Evolutionary conservation across 306 rosid species (phyloP), one percentile per base, ranked within the genome.

Genomic region (Dalbergia cochinchinensis): DNA sequence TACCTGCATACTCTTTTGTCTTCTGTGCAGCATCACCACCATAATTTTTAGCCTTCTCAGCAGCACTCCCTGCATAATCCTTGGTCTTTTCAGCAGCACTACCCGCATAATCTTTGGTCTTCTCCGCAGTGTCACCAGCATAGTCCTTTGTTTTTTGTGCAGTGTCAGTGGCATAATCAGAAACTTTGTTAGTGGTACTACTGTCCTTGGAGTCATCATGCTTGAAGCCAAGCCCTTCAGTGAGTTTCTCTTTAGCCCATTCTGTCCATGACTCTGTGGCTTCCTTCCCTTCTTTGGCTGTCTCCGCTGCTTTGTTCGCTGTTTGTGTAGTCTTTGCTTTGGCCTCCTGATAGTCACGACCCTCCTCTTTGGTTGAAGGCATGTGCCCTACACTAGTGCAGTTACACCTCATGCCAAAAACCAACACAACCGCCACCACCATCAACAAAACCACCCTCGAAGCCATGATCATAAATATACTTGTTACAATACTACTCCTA

Each of bases 161-260:
- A 26, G 86, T 13, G 76, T 82, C 87, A 42, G 77, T n/a, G 48
- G 81, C 84, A 7, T 69, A 71, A 13, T 90, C 85, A 48, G 85
- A 57, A 12, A 75, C 83, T 45, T 82, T 83, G 54, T 71, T 14
- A 4, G 74, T 58, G 57, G 22, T 3, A 26, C 31, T 20, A 6
- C 59, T 34, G 4, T 73, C 79, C 11, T 66, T 64, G 42, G 45
- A 19, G 0, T 81, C 80, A 20, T 83, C 85, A 4, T 77, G 85
- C 71, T 79, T 87, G 69, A 92, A 76, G 0, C 98, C 91, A 78
- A 94, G 91, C 6, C 97, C 93, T 54, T 78, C 97, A 0, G 78
- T 58, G 74, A 94, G 58, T 80, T 85, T 94, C 73, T 94, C 97
- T 66, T 92, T 91, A 4, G 97, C 95, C 97, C 99, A 92, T n/a